phyloP scores from a whole-genome alignment of 1,284 basidiomycete species.

The Ganoderma lingzhi region DNA sequence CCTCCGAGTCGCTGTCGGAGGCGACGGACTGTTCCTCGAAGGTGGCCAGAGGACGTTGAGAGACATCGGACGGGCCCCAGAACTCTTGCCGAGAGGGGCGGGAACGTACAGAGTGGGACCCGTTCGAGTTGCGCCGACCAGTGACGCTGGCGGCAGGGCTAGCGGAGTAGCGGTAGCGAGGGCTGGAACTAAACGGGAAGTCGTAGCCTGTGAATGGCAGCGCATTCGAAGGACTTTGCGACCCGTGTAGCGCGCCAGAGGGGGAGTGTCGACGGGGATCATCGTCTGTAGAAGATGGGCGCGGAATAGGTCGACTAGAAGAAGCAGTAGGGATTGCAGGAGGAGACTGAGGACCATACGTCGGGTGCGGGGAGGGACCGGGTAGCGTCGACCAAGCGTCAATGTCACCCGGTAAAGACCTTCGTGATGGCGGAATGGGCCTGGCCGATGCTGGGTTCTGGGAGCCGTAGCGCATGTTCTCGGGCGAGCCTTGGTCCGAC shows the following conservation, averaged over 20 bases:
- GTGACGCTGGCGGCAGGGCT: conserved; percentile 22
- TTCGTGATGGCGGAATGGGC: conserved; percentile 31
- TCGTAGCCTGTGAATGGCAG: conserved; percentile 30
- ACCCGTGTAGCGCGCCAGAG: conserved; percentile 27
- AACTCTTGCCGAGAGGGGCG: conserved; percentile 36
- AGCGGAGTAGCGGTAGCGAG: conserved; percentile 18
- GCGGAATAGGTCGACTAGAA: conserved; percentile 30
- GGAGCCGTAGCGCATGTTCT: conserved; percentile 31
- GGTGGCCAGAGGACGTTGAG: conserved; percentile 33
- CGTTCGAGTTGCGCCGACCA: conserved; percentile 37
- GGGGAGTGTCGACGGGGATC: conserved; percentile 26
- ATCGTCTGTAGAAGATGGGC: conserved; percentile 23
- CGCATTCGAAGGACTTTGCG: conserved; percentile 28
- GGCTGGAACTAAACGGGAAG: conserved; percentile 23
- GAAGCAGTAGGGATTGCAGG: conserved; percentile 17
- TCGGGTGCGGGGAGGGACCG: conserved; percentile 17
- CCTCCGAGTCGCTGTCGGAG: conserved; percentile 40
- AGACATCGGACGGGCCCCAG: conserved; percentile 24
- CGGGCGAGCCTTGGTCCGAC: conserved; percentile 37
- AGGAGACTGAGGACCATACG: conserved; percentile 25
- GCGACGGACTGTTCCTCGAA: conserved; percentile 47
- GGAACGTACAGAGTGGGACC: conserved; percentile 39
- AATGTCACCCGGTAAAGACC: conserved; percentile 32
- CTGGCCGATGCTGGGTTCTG: conserved; percentile 27
- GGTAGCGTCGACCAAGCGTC: conserved; percentile 28